phyloP scores from a whole-genome alignment of 2,329 filamentous ascomycete genomes.

The Neocucurbitaria cava region DNA sequence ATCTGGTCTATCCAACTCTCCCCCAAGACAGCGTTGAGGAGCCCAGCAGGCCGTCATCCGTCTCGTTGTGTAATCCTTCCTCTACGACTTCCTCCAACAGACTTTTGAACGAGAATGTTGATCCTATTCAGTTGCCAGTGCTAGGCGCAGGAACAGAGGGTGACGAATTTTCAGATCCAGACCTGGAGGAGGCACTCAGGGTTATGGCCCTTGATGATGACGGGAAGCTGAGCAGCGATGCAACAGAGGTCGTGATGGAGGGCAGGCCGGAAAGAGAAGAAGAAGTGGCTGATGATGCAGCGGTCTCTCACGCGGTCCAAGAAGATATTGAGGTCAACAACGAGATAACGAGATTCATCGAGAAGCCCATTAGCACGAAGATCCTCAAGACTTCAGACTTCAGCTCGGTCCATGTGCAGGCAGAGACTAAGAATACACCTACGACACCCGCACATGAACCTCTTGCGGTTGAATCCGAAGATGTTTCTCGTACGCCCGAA shows the following conservation, averaged over 20 bases:
- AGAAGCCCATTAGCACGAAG: not conserved
- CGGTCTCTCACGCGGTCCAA: not conserved
- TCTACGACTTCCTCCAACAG: not conserved
- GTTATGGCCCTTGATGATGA: constrained; percentile 19
- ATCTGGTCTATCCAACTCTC: constrained; percentile 25
- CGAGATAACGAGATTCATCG: not conserved
- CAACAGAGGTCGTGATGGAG: not conserved
- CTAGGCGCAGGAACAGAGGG: constrained; percentile 1
- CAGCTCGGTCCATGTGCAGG: not conserved
- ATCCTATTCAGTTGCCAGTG: not conserved
- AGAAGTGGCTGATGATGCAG: not conserved
- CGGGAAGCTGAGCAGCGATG: constrained; percentile 14
- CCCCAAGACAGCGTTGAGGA: not conserved
- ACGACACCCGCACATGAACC: constrained; percentile 2
- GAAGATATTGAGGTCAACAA: not conserved
- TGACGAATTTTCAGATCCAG: constrained; percentile 34
- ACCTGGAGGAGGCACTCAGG: constrained; percentile 33
- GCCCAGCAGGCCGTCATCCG: not conserved
- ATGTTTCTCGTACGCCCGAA: constrained; percentile 20
- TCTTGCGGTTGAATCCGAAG: not conserved
- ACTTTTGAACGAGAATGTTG: not conserved
- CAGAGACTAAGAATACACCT: not conserved
- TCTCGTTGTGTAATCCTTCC: not conserved
- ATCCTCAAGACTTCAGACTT: not conserved
- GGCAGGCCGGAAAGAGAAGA: not conserved